Base-by-base conservation (phyloP, 106 monocot species). In the Apostasia ramifera region DNA sequence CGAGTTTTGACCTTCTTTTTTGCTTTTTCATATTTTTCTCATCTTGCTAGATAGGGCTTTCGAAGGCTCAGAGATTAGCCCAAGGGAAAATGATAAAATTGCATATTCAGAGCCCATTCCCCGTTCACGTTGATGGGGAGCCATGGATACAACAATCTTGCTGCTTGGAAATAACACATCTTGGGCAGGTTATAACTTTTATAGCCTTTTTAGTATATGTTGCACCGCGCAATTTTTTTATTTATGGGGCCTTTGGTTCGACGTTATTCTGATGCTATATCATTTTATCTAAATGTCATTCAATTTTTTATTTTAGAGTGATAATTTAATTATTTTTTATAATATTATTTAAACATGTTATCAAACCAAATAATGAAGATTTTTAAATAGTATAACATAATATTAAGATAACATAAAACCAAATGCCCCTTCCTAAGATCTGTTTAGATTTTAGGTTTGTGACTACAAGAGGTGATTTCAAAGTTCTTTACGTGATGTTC, bases 81-180 rank as follows among this genome's bases (percentile, higher is more conserved):
- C 94, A 95, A 82, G 94, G 94, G 39, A 85, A 86, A 61, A 73
- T 76, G 3, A 71, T 91, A 71, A 83, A 77, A 79, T 38, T 95
- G 56, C 81, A 83, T 44, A 71, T 95, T 42, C 68, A 66, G 43
- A 83, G 73, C 56, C 87, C 94, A 61, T 95, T 88, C 47, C 94
- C 94, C 62, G 84, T 95, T 70, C 94, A 95, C 73, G 70, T 95
- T 47, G 94, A 91, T 59, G 91, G 94, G 39, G 94, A 95, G 52
- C 94, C 91, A 40, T 95, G 91, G 91, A 91, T 95, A 70, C 94
- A 95, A 57, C 81, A 84, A 61, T 91, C 94, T 67, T 85, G 88
- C 10, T 83, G 74, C 75, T 70, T 95, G 49, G 91, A 95, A 69
- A 95, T 95, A 64, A 78, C 83, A 15, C 94, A 95, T 78, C 91